Evolutionary conservation across 2,329 filamentous ascomycete species (phyloP).

Genomic region (Verticillium alfalfae): DNA sequence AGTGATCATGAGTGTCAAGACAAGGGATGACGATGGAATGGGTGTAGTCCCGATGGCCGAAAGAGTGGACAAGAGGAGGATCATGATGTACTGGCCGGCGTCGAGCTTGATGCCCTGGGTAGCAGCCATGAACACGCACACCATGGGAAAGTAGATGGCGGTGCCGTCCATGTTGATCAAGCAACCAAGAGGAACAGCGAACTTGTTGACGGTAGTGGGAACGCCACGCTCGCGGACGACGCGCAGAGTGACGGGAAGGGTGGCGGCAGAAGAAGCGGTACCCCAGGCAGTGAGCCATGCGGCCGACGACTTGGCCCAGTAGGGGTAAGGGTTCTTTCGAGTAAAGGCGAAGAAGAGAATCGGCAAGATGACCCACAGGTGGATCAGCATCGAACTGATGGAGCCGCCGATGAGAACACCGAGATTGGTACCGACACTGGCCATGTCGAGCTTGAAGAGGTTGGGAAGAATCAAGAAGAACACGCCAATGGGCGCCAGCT

Average conservation of each 20-base stretch:
- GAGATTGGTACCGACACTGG: conserved; percentile 40
- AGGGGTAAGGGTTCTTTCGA: conserved; percentile 38
- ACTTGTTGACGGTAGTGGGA: conserved; percentile 37
- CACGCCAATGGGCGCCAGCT: conserved; percentile 43
- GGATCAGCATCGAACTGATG: conserved; percentile 38
- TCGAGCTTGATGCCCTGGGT: conserved; percentile 40
- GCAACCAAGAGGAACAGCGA: conserved; percentile 40
- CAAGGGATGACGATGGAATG: conserved; percentile 45
- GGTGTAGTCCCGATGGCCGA: conserved; percentile 49
- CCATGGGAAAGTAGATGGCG: conserved; percentile 49
- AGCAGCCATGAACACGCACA: conserved; percentile 44
- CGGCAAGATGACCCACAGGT: conserved; percentile 40
- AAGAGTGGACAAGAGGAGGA: conserved; percentile 41
- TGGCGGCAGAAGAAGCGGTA: conserved; percentile 46
- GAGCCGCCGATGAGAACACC: conserved; percentile 43
- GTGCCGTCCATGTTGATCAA: conserved; percentile 50
- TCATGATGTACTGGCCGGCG: conserved; percentile 40
- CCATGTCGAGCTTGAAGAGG: conserved; percentile 41
- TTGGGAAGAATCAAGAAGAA: conserved; percentile 50
- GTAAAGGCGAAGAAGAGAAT: conserved; percentile 33
- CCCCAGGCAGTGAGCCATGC: conserved; percentile 52
- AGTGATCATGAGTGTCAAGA: conserved; percentile 46
- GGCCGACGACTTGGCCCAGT: conserved; percentile 41
- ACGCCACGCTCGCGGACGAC: conserved; percentile 27
- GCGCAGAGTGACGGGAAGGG: conserved; percentile 41